A percentile compares a stretch with the other conserved stretches of the same genome.
These are phyloP conservation scores for Euphrasia arctica DNA, from an alignment of 305 asterid genomes.

Conservation along the genomic window DNA sequence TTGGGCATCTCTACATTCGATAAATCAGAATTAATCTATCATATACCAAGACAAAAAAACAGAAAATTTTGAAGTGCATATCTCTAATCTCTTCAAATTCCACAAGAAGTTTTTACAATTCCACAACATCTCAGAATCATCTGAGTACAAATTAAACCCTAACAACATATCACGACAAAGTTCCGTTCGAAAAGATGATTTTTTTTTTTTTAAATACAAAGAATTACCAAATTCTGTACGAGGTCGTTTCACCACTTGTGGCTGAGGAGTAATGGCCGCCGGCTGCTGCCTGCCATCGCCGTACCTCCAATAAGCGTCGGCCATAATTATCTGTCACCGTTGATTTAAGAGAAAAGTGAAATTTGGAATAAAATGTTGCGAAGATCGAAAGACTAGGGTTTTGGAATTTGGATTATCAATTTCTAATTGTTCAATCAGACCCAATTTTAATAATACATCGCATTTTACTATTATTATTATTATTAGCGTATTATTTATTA, in stretches of 20 bases:
- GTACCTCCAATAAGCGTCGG: constrained; percentile 75
- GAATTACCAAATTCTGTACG: constrained; percentile 59
- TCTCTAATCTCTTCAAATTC: too few species aligned
- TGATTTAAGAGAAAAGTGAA: neutral
- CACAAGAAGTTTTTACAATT: too few species aligned
- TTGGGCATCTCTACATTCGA: constrained; percentile 45
- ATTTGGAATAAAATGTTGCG: constrained; percentile 7
- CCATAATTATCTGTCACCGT: constrained; percentile 36
- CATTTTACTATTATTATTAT: too few species aligned
- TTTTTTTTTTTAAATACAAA: neutral
- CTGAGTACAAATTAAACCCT: neutral
- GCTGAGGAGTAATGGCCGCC: constrained; percentile 43
- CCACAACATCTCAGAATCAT: neutral
- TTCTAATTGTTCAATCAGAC: neutral
- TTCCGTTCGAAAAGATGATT: neutral
- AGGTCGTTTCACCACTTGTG: constrained; percentile 61
- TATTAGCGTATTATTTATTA: too few species aligned
- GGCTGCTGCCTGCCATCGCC: constrained; percentile 53
- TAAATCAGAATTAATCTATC: constrained; percentile 21
- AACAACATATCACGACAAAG: too few species aligned
- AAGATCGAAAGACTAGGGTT: constrained; percentile 23
- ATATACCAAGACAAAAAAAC: neutral
- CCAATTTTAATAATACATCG: too few species aligned
- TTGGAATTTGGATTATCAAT: constrained; percentile 30
- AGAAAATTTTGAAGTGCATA: neutral